Evolutionary conservation across 257 asterid genomes (phyloP).

Genomic region (Mitragyna speciosa): DNA sequence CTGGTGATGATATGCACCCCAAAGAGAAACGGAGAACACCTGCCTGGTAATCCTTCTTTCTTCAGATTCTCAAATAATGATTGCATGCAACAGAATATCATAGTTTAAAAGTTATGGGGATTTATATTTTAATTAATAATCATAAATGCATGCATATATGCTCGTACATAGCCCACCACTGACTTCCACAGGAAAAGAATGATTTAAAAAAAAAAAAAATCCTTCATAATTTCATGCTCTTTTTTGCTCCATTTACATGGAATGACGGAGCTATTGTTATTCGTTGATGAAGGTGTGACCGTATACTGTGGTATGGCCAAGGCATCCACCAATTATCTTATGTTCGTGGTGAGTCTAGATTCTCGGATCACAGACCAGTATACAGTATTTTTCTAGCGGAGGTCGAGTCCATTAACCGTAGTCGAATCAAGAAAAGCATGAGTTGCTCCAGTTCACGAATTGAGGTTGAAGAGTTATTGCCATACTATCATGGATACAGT

Average conservation of each 20-base stretch:
- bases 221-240: background rate
- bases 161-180: background rate
- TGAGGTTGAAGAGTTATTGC: slow-evolving; percentile 91
- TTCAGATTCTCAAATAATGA: background rate
- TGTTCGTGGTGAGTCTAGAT: slow-evolving; percentile 93
- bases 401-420: slow-evolving; percentile 74
- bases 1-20: slow-evolving; percentile 72
- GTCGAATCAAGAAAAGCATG: slow-evolving; percentile 62
- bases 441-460: slow-evolving; percentile 67
- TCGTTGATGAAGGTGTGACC: slow-evolving; percentile 81
- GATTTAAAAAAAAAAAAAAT: background rate
- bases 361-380: slow-evolving; percentile 94
- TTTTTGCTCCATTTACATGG: slow-evolving; percentile 1
- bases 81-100: background rate
- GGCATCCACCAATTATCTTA: slow-evolving; percentile 90
- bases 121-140: background rate
- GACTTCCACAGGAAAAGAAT: background rate
- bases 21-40: slow-evolving; percentile 91
- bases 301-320: slow-evolving; percentile 86
- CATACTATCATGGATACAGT: slow-evolving; percentile 46
- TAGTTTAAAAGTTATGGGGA: background rate
- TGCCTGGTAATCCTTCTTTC: slow-evolving; percentile 63
- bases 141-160: background rate
- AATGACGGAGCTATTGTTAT: background rate
- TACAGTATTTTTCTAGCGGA: slow-evolving; percentile 75